Percentiles rank a stretch among this genome's conserved stretches.
Evolutionary conservation across 179 eudicot genomes (phyloP).

Genomic region (Beta lomatogona): DNA sequence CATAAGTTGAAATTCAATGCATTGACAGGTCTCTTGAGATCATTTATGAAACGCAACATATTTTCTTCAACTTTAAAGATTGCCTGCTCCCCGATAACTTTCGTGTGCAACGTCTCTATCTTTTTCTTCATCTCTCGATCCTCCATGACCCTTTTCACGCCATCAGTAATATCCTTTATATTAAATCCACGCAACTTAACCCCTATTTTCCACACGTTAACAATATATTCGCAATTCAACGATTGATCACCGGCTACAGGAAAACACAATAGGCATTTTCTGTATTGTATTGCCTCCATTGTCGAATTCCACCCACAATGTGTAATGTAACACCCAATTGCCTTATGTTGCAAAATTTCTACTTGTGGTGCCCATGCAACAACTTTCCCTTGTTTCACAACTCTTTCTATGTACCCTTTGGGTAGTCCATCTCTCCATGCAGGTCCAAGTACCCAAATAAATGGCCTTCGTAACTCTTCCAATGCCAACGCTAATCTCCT

Average conservation of each 20-base stretch:
- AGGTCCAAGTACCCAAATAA: slow-evolving; percentile 73
- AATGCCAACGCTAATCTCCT: slow-evolving; percentile 56
- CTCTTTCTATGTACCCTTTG: slow-evolving; percentile 41
- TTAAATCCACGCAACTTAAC: slow-evolving; percentile 47
- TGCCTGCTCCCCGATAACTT: slow-evolving; percentile 54
- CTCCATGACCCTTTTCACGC: slow-evolving; percentile 39
- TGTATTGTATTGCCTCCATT: slow-evolving; percentile 64
- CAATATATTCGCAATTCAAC: slow-evolving; percentile 65
- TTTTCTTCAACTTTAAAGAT: slow-evolving; percentile 28
- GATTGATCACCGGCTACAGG: slow-evolving; percentile 86
- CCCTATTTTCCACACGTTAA: slow-evolving; percentile 63
- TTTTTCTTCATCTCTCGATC: slow-evolving; percentile 47
- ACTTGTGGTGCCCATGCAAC: slow-evolving; percentile 90
- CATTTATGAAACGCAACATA: slow-evolving; percentile 40
- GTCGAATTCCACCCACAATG: slow-evolving; percentile 97
- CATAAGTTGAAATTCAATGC: slow-evolving; percentile 9
- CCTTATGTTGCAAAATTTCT: slow-evolving; percentile 55
- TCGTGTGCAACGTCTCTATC: slow-evolving; percentile 39
- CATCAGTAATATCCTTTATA: slow-evolving; percentile 38
- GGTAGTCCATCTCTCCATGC: slow-evolving; percentile 72
- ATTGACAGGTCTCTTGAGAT: slow-evolving; percentile 14
- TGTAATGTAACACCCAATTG: slow-evolving; percentile 70
- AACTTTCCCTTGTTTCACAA: slow-evolving; percentile 47
- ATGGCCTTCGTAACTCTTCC: slow-evolving; percentile 56
- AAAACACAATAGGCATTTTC: slow-evolving; percentile 53